Conservation (phyloP, 345 rosid genomes). For the Acer campestre region DNA sequence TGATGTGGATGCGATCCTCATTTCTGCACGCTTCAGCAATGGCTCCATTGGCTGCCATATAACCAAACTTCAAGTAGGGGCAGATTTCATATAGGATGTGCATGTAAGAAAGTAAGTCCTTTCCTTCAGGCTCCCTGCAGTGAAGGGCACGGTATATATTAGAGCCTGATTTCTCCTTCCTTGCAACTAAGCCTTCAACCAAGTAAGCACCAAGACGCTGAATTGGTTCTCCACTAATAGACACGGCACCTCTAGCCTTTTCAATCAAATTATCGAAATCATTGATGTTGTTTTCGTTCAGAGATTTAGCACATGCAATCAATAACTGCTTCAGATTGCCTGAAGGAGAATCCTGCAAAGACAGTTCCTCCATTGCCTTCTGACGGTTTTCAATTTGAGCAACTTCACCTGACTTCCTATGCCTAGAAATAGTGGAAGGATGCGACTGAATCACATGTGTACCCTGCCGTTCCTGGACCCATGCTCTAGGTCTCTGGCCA, state of each 20-base stretch:
- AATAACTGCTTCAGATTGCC: constrained; percentile 52
- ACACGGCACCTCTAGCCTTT: constrained; percentile 49
- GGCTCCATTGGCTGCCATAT: constrained; percentile 83
- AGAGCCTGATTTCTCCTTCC: constrained; percentile 54
- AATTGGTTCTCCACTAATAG: constrained; percentile 57
- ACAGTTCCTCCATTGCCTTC: constrained; percentile 28
- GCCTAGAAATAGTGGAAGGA: constrained; percentile 31
- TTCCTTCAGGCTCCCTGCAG: constrained; percentile 65
- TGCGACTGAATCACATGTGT: constrained; percentile 37
- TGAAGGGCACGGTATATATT: constrained; percentile 48
- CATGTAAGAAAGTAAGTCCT: constrained; percentile 67
- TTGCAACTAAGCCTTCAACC: constrained; percentile 68
- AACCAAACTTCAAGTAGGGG: constrained; percentile 75
- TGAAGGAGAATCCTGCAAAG: constrained; percentile 28
- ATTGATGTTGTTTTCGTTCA: constrained; percentile 42
- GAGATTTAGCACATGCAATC: constrained; percentile 60
- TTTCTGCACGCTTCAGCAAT: constrained; percentile 77
- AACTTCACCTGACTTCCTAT: constrained; percentile 31
- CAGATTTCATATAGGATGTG: constrained; percentile 67
- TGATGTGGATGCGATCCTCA: constrained; percentile 58
- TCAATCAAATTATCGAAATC: constrained; percentile 49
- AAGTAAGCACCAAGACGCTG: constrained; percentile 76
- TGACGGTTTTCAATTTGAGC: constrained; percentile 37
- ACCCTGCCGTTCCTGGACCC: constrained; percentile 34
- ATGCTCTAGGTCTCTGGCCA: constrained; percentile 33